Evolutionary conservation across 768 basidiomycete genomes (phyloP).

Genomic region (Leucocoprinus sp.): DNA sequence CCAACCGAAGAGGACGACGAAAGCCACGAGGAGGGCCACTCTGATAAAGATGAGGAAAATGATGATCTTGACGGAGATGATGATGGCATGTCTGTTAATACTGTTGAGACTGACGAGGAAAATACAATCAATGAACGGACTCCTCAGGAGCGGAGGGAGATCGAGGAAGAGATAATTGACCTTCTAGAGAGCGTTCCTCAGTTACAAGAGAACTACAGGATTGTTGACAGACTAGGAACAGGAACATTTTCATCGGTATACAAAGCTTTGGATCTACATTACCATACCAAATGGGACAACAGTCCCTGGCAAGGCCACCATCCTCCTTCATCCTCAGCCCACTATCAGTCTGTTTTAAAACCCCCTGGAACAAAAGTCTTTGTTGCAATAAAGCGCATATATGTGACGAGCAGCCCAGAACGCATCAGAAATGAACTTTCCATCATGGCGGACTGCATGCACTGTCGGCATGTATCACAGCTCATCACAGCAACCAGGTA

Average conservation of each 20-base stretch:
- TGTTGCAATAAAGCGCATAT: constrained; percentile 94
- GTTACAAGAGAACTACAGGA: constrained; percentile 59
- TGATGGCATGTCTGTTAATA: constrained; percentile 16
- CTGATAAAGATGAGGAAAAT: constrained; percentile 15
- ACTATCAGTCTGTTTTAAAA: constrained; percentile 46
- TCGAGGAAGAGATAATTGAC: constrained; percentile 69
- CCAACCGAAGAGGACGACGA: constrained; percentile 12
- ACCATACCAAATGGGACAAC: constrained; percentile 67
- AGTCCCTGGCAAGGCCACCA: constrained; percentile 63
- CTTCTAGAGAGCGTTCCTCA: constrained; percentile 59
- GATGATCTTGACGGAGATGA: constrained; percentile 21
- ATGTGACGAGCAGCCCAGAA: constrained; percentile 91
- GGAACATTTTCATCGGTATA: constrained; percentile 99
- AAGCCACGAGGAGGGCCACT: constrained; percentile 15
- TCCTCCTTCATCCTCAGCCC: constrained; percentile 51
- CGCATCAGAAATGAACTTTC: constrained; percentile 88
- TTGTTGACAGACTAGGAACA: constrained; percentile 89
- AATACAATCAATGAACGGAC: constrained; percentile 48
- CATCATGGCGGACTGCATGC: constrained; percentile 80
- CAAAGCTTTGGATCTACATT: constrained; percentile 82
- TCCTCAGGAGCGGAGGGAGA: constrained; percentile 62
- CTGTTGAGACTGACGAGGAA: constrained; percentile 49
- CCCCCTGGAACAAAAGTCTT: constrained; percentile 48
- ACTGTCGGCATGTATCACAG: constrained; percentile 83
- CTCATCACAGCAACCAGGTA: constrained; percentile 91